These are phyloP conservation scores for Alnus glutinosa DNA, from an alignment of 306 rosid species.

Conservation along the genomic window DNA sequence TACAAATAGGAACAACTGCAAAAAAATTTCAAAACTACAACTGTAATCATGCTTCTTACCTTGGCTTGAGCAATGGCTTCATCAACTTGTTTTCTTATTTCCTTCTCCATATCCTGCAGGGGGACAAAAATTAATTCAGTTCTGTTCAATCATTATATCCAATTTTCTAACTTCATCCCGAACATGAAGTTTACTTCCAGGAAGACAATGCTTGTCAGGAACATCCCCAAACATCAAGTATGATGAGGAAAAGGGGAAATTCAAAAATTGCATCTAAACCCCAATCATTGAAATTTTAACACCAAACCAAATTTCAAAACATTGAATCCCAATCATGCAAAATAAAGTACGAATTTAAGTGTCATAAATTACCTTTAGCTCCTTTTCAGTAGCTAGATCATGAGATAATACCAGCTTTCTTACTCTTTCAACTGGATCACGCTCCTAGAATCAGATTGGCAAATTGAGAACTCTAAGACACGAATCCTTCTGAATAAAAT, in stretches of 20 bases:
- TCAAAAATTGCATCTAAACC: background rate
- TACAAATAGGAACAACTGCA: background rate
- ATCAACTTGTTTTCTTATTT: constrained; percentile 76
- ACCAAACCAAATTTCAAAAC: constrained; percentile 3
- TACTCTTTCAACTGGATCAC: constrained; percentile 93
- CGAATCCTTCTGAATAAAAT: constrained; percentile 2
- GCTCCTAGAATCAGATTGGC: constrained; percentile 62
- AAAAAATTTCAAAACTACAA: constrained; percentile 12
- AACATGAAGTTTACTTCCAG: background rate
- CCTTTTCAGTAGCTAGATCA: constrained; percentile 79
- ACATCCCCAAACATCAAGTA: constrained; percentile 1
- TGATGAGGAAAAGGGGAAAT: background rate
- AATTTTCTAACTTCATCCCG: background rate
- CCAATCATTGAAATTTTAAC: background rate
- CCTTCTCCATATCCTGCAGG: constrained; percentile 79
- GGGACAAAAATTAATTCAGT: constrained; percentile 13
- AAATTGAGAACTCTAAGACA: constrained; percentile 8
- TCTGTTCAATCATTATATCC: constrained; percentile 5
- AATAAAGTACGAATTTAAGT: constrained; percentile 15
- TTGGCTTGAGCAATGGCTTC: constrained; percentile 94
- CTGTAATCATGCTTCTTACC: constrained; percentile 43
- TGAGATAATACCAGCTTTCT: constrained; percentile 75
- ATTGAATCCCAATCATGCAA: constrained; percentile 9
- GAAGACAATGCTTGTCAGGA: background rate
- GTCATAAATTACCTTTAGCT: constrained; percentile 65